These are phyloP conservation scores for Obelidium mucronatum DNA, from an alignment of 192 early-diverging fungal species.

Conservation along the genomic window DNA sequence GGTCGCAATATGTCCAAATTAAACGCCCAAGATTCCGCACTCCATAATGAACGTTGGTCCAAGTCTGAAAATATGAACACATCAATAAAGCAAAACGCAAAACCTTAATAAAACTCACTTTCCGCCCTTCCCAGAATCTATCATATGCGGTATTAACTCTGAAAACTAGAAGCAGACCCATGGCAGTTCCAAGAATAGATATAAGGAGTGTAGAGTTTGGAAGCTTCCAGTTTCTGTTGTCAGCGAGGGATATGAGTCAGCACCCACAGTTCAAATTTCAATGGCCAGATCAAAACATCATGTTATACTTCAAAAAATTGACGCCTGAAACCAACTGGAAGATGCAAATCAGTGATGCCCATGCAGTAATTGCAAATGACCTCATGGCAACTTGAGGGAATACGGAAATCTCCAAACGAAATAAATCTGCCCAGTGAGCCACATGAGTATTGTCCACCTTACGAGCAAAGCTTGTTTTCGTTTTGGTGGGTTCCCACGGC, in stretches of 20 bases:
- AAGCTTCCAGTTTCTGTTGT: constrained; percentile 4
- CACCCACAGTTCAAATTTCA: background rate
- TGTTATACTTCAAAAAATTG: constrained; percentile 13
- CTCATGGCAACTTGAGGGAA: constrained; percentile 6
- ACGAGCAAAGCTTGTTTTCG: background rate
- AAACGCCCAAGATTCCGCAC: constrained; percentile 81
- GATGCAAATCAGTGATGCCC: constrained; percentile 24
- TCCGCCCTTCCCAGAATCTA: constrained; percentile 82
- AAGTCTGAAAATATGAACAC: no score
- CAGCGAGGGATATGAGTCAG: background rate
- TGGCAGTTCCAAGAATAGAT: constrained; percentile 39
- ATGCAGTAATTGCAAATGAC: background rate
- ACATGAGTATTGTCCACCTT: background rate
- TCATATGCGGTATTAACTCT: constrained; percentile 19
- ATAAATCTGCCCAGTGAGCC: constrained; percentile 22
- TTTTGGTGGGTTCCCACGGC: background rate
- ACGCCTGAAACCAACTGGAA: constrained; percentile 22
- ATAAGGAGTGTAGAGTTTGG: constrained; percentile 48
- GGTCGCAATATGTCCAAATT: constrained; percentile 65
- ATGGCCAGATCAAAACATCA: background rate
- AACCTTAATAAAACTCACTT: constrained; percentile 43
- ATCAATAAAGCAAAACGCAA: background rate
- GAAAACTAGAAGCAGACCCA: constrained; percentile 23
- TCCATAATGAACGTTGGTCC: constrained; percentile 73
- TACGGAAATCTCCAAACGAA: constrained; percentile 7